Evolutionary conservation across 306 rosid species (phyloP).

Genomic region (Vigna angularis): DNA sequence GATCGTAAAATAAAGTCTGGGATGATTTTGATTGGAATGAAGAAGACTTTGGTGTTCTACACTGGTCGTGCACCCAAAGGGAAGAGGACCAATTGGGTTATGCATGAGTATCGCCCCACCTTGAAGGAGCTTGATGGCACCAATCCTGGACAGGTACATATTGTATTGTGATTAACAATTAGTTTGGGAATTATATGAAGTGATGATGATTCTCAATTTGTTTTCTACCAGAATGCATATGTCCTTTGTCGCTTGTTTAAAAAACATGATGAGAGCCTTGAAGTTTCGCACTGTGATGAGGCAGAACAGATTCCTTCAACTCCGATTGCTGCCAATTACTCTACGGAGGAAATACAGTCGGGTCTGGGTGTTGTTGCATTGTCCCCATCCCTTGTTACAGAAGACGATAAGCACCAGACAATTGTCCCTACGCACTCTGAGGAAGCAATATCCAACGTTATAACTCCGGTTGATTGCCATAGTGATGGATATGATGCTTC

Average conservation of each 20-base stretch:
- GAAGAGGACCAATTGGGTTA: conserved; percentile 87
- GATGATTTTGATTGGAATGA: conserved; percentile 81
- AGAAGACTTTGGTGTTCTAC: conserved; percentile 93
- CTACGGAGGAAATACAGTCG: conserved; percentile 64
- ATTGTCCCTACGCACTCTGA: conserved; percentile 46
- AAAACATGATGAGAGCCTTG: conserved; percentile 76
- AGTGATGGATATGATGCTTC: conserved; percentile 48
- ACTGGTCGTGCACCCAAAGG: conserved; percentile 96
- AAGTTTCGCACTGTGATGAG: conserved; percentile 60
- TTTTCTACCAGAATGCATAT: conserved; percentile 69
- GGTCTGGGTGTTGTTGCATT: conserved; percentile 50
- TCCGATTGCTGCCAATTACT: conserved; percentile 52
- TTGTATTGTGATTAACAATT: not conserved
- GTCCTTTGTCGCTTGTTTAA: conserved; percentile 91
- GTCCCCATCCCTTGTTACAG: conserved; percentile 56
- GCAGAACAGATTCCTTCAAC: conserved; percentile 60
- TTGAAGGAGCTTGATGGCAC: conserved; percentile 91
- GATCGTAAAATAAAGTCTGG: conserved; percentile 90
- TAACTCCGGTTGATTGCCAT: conserved; percentile 46
- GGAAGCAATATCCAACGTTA: conserved; percentile 57
- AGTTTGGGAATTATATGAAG: conserved; percentile 5
- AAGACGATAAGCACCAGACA: conserved; percentile 46
- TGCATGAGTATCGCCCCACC: conserved; percentile 96
- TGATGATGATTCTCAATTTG: conserved; percentile 14
- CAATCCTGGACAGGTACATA: conserved; percentile 91